Evolutionary conservation across 2,329 filamentous ascomycete genomes (phyloP).

Genomic region (Chrysoporthe puriensis): DNA sequence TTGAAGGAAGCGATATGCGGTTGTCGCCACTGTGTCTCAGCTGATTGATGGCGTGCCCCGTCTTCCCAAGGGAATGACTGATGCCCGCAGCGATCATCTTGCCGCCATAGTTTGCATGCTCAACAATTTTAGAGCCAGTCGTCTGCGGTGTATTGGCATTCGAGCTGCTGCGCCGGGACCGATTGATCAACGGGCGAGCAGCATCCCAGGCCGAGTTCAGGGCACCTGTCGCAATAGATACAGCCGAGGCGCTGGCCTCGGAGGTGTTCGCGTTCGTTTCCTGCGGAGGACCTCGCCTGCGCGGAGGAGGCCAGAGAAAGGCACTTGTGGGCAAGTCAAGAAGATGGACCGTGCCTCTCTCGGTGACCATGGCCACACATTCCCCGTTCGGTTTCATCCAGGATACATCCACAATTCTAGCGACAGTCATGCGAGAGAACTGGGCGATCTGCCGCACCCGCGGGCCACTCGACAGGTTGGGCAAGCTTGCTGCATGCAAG

Average conservation of each 20-base stretch:
- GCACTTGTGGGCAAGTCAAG: constrained; percentile 83
- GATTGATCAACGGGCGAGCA: constrained; percentile 62
- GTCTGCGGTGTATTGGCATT: constrained; percentile 41
- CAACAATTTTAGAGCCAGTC: constrained; percentile 52
- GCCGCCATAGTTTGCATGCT: constrained; percentile 69
- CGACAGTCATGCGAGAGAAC: constrained; percentile 89
- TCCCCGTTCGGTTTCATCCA: constrained; percentile 86
- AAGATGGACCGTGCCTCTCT: constrained; percentile 93
- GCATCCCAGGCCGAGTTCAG: constrained; percentile 72
- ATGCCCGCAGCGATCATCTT: constrained; percentile 75
- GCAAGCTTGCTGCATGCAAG: constrained; percentile 53
- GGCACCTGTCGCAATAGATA: constrained; percentile 72
- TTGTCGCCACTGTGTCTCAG: constrained; percentile 77
- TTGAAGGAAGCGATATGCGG: constrained; percentile 68
- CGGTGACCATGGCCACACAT: constrained; percentile 85
- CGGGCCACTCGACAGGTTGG: constrained; percentile 53
- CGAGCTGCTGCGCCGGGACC: constrained; percentile 57
- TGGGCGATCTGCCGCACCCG: constrained; percentile 83
- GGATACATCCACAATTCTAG: constrained; percentile 85
- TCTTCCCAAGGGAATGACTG: constrained; percentile 73
- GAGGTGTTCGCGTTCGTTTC: constrained; percentile 52
- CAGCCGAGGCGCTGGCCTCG: constrained; percentile 57
- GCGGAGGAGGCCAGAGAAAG: constrained; percentile 83
- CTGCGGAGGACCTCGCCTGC: constrained; percentile 50
- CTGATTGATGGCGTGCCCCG: constrained; percentile 70